A percentile compares a stretch with the other conserved stretches of the same genome.
phyloP scores from a whole-genome alignment of 495 filamentous ascomycete genomes.

The Hypoxylon intermedium region DNA sequence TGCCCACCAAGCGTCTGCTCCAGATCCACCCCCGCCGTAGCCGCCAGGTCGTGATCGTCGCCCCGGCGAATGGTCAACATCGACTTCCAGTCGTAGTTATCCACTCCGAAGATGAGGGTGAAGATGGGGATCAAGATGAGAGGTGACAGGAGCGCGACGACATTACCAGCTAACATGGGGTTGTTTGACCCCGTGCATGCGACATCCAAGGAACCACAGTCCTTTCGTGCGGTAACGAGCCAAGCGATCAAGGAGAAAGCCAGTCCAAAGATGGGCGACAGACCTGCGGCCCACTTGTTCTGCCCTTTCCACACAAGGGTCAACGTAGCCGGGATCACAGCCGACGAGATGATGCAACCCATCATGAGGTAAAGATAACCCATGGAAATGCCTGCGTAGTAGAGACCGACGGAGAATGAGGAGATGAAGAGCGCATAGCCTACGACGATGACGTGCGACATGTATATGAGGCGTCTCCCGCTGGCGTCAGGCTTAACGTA shows the following conservation, averaged over 20 bases:
- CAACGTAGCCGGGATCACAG: constrained; percentile 82
- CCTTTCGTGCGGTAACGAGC: constrained; percentile 85
- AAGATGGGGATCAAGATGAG: constrained; percentile 79
- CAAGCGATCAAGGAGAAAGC: constrained; percentile 80
- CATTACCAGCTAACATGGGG: constrained; percentile 89
- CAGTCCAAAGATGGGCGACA: constrained; percentile 80
- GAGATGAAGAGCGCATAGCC: constrained; percentile 85
- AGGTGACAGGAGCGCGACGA: constrained; percentile 78
- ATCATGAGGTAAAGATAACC: constrained; percentile 79
- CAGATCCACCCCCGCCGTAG: constrained; percentile 71
- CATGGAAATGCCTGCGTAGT: constrained; percentile 66
- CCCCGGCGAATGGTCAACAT: constrained; percentile 85
- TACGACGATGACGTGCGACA: constrained; percentile 79
- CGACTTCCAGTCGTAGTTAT: constrained; percentile 88
- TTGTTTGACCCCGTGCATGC: constrained; percentile 80
- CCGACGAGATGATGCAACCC: constrained; percentile 88
- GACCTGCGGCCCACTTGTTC: constrained; percentile 78
- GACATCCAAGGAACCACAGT: constrained; percentile 77
- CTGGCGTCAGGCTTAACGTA: constrained; percentile 68
- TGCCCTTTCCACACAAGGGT: constrained; percentile 84
- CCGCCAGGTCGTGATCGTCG: constrained; percentile 80
- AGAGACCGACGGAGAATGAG: constrained; percentile 80
- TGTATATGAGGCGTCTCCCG: constrained; percentile 83
- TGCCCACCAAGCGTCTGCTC: constrained; percentile 70
- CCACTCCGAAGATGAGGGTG: constrained; percentile 73